phyloP scores from a whole-genome alignment of 345 rosid species.

The Salix suchowensis region DNA sequence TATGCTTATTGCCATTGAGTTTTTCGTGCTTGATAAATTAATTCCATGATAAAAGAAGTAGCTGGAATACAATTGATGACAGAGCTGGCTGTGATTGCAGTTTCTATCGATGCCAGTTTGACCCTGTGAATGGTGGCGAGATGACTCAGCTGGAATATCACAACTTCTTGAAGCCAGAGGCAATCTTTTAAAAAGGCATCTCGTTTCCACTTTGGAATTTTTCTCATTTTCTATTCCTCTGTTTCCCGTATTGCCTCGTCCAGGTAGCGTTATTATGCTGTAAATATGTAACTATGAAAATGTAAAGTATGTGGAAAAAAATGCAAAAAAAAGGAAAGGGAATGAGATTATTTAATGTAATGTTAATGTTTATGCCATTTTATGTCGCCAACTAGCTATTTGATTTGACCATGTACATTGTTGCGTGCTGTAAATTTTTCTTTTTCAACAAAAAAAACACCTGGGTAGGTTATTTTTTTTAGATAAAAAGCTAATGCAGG shows the following conservation, averaged over 20 bases:
- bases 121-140: constrained; percentile 85
- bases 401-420: too few species aligned
- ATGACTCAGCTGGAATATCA: constrained; percentile 81
- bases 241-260: not conserved
- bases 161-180: constrained; percentile 75
- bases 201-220: not conserved
- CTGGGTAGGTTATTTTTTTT: too few species aligned
- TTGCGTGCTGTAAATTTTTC: too few species aligned
- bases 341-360: not conserved
- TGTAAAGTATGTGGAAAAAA: not conserved
- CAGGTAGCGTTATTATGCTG: constrained; percentile 1
- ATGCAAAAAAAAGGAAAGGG: not conserved
- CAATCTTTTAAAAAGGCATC: constrained; percentile 36
- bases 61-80: not conserved
- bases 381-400: not conserved
- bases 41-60: not conserved
- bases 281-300: constrained; percentile 9
- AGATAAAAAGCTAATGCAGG: too few species aligned
- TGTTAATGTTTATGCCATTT: not conserved
- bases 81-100: constrained; percentile 39
- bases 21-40: too few species aligned
- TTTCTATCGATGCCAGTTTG: constrained; percentile 85
- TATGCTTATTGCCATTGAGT: not conserved
- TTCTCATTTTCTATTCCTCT: not conserved
- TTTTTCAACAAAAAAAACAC: too few species aligned